These are phyloP conservation scores for Coniferiporia weirii DNA, from an alignment of 1,284 basidiomycete species.

Conservation along the genomic window DNA sequence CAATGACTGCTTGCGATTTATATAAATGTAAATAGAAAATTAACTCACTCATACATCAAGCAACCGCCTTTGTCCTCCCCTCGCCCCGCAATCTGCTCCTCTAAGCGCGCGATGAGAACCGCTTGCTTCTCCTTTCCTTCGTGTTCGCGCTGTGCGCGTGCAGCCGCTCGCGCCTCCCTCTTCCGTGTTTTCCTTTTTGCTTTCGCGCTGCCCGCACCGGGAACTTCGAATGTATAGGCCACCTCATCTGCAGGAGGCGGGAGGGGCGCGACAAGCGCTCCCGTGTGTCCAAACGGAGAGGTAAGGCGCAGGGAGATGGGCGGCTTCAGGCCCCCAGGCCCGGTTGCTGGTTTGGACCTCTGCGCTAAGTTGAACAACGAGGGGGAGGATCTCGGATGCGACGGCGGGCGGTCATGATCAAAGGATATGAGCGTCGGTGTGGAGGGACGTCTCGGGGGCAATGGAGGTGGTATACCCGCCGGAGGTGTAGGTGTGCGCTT, in stretches of 20 bases:
- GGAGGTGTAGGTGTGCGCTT: slow-evolving; percentile 2
- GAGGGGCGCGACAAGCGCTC: slow-evolving; percentile 19
- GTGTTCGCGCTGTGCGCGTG: background rate
- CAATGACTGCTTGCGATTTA: background rate
- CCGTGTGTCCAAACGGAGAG: slow-evolving; percentile 33
- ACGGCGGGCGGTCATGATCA: background rate
- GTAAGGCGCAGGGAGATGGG: slow-evolving; percentile 33
- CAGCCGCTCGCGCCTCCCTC: background rate
- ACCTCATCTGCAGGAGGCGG: slow-evolving; percentile 16
- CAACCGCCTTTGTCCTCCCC: slow-evolving; percentile 40
- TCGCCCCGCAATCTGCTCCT: slow-evolving; percentile 22
- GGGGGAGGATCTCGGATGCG: background rate
- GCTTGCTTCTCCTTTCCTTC: background rate
- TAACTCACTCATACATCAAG: slow-evolving; percentile 53
- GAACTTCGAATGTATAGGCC: slow-evolving; percentile 26
- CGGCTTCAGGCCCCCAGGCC: background rate
- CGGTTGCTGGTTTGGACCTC: background rate
- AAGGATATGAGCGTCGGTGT: background rate
- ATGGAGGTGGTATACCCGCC: background rate
- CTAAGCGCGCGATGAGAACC: background rate
- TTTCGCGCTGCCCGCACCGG: background rate
- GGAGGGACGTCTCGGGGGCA: background rate
- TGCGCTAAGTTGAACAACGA: too few relatives aligned
- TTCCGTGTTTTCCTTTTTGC: background rate
- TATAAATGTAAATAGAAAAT: background rate